phyloP scores from a whole-genome alignment of 2,329 filamentous ascomycete genomes.

The Colletotrichum ledebouriae region DNA sequence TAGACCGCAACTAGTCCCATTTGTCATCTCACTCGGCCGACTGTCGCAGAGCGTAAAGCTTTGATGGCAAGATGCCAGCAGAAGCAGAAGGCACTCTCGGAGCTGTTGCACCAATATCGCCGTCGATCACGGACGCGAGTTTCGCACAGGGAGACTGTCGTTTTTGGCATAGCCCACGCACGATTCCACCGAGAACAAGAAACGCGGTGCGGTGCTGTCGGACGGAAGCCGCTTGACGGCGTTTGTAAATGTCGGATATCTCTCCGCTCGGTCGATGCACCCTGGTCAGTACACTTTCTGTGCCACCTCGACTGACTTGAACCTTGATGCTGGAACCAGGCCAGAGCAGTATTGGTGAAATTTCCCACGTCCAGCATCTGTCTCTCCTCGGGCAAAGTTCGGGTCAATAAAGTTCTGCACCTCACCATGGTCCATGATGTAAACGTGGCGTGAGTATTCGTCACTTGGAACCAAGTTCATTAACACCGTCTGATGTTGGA shows the following conservation, averaged over 20 bases:
- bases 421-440: slow-evolving; percentile 38
- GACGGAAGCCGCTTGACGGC: slow-evolving; percentile 34
- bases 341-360: slow-evolving; percentile 18
- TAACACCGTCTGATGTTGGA: slow-evolving; percentile 36
- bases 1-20: slow-evolving; percentile 20
- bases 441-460: slow-evolving; percentile 41
- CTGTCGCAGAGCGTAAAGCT: slow-evolving; percentile 34
- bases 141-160: slow-evolving; percentile 24
- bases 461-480: slow-evolving; percentile 23
- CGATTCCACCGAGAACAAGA: slow-evolving; percentile 11
- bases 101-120: slow-evolving; percentile 3
- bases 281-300: slow-evolving; percentile 12
- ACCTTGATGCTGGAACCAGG: slow-evolving; percentile 41
- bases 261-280: slow-evolving; percentile 29
- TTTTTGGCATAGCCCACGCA: slow-evolving; percentile 20
- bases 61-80: slow-evolving; percentile 26
- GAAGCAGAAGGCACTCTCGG: slow-evolving; percentile 19
- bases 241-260: slow-evolving; percentile 40
- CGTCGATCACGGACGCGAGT: slow-evolving; percentile 30
- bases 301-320: slow-evolving; percentile 26
- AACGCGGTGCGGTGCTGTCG: slow-evolving; percentile 27
- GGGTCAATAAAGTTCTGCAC: slow-evolving; percentile 36
- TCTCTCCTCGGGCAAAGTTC: slow-evolving; percentile 38
- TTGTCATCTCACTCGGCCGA: slow-evolving; percentile 37
- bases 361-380: slow-evolving; percentile 20